Evolutionary conservation across 345 rosid species (phyloP).

Genomic region (Lepidium sativum): DNA sequence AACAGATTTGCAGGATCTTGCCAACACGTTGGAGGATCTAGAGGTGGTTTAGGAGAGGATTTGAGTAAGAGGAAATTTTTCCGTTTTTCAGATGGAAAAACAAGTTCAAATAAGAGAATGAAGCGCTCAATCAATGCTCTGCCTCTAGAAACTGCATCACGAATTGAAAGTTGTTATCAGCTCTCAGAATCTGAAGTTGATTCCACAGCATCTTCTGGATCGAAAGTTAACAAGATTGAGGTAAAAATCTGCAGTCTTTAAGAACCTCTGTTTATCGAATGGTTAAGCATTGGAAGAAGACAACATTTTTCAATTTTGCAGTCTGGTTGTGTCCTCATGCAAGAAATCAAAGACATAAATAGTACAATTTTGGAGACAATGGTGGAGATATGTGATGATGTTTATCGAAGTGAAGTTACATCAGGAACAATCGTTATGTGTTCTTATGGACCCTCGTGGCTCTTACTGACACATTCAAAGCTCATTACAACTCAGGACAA

Average conservation of each 20-base stretch:
- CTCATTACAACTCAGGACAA: slow-evolving; percentile 41
- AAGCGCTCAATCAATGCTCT: slow-evolving; percentile 53
- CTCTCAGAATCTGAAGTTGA: slow-evolving; percentile 55
- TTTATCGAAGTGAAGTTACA: neutral
- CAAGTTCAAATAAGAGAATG: slow-evolving; percentile 47
- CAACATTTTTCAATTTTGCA: slow-evolving; percentile 20
- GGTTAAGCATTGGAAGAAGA: neutral
- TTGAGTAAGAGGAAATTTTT: slow-evolving; percentile 62
- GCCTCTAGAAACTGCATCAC: too few species aligned
- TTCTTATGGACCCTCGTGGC: slow-evolving; percentile 61
- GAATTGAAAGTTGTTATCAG: too few species aligned
- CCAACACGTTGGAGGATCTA: slow-evolving; percentile 59
- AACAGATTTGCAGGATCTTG: slow-evolving; percentile 72
- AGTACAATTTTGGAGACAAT: slow-evolving; percentile 54
- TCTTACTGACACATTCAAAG: slow-evolving; percentile 45
- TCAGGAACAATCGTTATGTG: slow-evolving; percentile 52
- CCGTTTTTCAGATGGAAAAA: slow-evolving; percentile 51
- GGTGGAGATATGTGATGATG: slow-evolving; percentile 46
- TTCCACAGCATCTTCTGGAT: slow-evolving; percentile 62
- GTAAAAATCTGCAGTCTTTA: slow-evolving; percentile 28
- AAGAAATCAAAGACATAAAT: slow-evolving; percentile 71
- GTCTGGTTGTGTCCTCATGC: slow-evolving; percentile 46
- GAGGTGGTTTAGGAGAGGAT: slow-evolving; percentile 74
- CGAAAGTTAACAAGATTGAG: slow-evolving; percentile 54
- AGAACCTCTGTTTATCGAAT: neutral